Percentiles rank a stretch among this genome's conserved stretches.
Evolutionary conservation across 306 rosid species (phyloP).

Genomic region (Begonia loranthoides): DNA sequence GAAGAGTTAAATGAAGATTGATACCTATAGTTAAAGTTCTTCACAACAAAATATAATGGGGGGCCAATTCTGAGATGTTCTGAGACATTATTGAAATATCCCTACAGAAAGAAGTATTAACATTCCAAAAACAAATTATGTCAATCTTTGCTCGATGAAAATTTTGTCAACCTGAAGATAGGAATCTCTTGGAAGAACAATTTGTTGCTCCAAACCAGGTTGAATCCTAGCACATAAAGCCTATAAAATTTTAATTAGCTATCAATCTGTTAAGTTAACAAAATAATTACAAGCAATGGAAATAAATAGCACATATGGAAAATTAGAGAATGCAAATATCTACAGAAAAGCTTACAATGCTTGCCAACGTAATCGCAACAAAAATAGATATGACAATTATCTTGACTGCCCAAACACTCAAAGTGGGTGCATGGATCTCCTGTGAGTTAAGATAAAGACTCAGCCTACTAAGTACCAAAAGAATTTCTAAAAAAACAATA

Average conservation of each 20-base stretch:
- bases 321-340: background rate
- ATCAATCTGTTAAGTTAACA: background rate
- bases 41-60: slow-evolving; percentile 86
- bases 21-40: slow-evolving; percentile 92
- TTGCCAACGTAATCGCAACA: slow-evolving; percentile 66
- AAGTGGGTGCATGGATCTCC: slow-evolving; percentile 96
- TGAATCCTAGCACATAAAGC: slow-evolving; percentile 87
- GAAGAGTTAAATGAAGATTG: slow-evolving; percentile 5
- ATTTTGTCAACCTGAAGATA: slow-evolving; percentile 64
- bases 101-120: slow-evolving; percentile 39
- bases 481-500: slow-evolving; percentile 7
- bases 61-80: slow-evolving; percentile 93
- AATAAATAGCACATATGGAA: background rate
- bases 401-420: slow-evolving; percentile 80
- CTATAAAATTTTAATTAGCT: slow-evolving; percentile 23
- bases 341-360: slow-evolving; percentile 56
- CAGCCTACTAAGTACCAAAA: slow-evolving; percentile 4
- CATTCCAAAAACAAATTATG: slow-evolving; percentile 6
- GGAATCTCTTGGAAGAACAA: slow-evolving; percentile 91
- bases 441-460: slow-evolving; percentile 22
- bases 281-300: background rate
- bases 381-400: slow-evolving; percentile 62
- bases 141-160: background rate
- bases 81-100: slow-evolving; percentile 78
- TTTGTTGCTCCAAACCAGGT: slow-evolving; percentile 92